Percentiles rank a stretch among this genome's conserved stretches.
These are phyloP conservation scores for Bruguiera sexangula DNA, from an alignment of 345 rosid species.

Conservation along the genomic window DNA sequence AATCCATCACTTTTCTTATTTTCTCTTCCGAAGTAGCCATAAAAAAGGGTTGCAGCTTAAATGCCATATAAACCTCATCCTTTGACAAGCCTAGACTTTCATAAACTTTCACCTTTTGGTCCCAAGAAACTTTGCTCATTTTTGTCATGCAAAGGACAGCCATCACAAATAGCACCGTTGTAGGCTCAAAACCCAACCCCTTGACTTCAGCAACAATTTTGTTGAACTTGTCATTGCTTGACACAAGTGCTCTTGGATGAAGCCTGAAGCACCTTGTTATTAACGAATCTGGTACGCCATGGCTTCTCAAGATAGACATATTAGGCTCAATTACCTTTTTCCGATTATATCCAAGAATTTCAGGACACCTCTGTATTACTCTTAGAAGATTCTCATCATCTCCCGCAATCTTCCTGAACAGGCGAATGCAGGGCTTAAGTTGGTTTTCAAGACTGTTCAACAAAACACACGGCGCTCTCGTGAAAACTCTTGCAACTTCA, in stretches of 20 bases:
- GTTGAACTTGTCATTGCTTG: neutral
- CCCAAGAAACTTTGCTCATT: conserved; percentile 9
- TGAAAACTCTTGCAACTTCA: conserved; percentile 11
- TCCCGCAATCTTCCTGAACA: conserved; percentile 10
- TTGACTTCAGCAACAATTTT: conserved; percentile 10
- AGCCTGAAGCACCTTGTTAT: neutral
- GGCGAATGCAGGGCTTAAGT: conserved; percentile 11
- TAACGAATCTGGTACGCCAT: conserved; percentile 3
- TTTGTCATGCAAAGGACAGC: conserved; percentile 2
- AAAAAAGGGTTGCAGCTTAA: conserved; percentile 15
- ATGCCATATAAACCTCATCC: conserved; percentile 12
- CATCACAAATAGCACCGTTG: conserved; percentile 2
- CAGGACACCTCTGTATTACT: neutral
- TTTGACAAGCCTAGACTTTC: conserved; percentile 15
- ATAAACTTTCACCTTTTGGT: conserved; percentile 13
- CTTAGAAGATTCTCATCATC: conserved; percentile 6
- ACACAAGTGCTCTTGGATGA: conserved; percentile 2
- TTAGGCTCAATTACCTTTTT: neutral
- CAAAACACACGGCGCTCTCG: conserved; percentile 11
- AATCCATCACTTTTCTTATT: conserved; percentile 12
- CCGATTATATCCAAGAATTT: neutral
- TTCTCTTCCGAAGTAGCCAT: conserved; percentile 20
- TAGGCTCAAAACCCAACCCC: conserved; percentile 14
- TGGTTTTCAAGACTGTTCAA: conserved; percentile 20
- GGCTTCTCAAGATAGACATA: neutral